Evolutionary conservation across 2,329 filamentous ascomycete species (phyloP).

Genomic region (Calonectria fujianensis): DNA sequence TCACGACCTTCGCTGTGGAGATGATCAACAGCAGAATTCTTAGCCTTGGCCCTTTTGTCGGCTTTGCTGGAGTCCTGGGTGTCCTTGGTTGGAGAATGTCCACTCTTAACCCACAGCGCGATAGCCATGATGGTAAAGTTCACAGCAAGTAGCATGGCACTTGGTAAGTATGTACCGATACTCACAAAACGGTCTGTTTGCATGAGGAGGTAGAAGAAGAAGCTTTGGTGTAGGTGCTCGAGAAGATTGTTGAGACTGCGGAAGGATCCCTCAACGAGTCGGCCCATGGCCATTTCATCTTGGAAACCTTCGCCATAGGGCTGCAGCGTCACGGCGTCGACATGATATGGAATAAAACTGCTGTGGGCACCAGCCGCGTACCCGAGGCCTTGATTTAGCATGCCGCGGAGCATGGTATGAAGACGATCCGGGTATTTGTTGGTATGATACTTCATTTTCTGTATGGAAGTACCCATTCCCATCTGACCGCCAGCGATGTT

Average conservation of each 20-base stretch:
- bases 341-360: slow-evolving; percentile 97
- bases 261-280: slow-evolving; percentile 92
- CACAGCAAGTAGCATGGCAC: slow-evolving; percentile 95
- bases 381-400: slow-evolving; percentile 93
- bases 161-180: slow-evolving; percentile 97
- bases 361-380: slow-evolving; percentile 94
- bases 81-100: slow-evolving; percentile 66
- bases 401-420: slow-evolving; percentile 91
- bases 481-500: slow-evolving; percentile 93
- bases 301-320: slow-evolving; percentile 95
- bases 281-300: slow-evolving; percentile 96
- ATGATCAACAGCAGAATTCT: slow-evolving; percentile 58
- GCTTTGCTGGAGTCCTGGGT: slow-evolving; percentile 42
- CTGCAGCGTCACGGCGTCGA: slow-evolving; percentile 95
- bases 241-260: slow-evolving; percentile 96
- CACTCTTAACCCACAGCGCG: slow-evolving; percentile 93
- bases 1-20: slow-evolving; percentile 73
- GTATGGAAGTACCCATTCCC: slow-evolving; percentile 88
- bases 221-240: slow-evolving; percentile 98
- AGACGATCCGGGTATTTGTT: slow-evolving; percentile 89
- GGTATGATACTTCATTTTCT: slow-evolving; percentile 90
- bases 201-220: slow-evolving; percentile 99
- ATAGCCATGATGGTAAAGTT: slow-evolving; percentile 98
- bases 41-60: slow-evolving; percentile 45
- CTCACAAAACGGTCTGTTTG: slow-evolving; percentile 95